A percentile compares a stretch with the other conserved stretches of the same genome.
Evolutionary conservation across 139 green algal genomes (phyloP).

Genomic region (Diplosphaera chodatii): DNA sequence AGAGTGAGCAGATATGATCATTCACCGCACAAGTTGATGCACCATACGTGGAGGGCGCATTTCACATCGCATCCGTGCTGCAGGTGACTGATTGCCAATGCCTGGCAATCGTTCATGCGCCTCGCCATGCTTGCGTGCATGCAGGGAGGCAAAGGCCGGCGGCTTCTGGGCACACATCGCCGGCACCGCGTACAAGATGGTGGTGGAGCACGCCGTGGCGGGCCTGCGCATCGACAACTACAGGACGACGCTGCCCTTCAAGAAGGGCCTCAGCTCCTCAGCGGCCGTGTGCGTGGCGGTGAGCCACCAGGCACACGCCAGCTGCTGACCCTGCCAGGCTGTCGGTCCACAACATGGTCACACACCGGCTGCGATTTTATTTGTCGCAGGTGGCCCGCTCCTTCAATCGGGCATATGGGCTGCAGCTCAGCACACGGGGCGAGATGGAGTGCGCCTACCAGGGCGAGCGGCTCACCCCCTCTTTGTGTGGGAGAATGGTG

Average conservation of each 20-base stretch:
- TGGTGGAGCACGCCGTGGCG: constrained; percentile 30
- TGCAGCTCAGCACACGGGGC: constrained; percentile 49
- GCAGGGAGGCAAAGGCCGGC: constrained; percentile 36
- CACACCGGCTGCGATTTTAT: not conserved
- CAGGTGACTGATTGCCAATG: no score
- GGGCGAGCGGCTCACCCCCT: constrained; percentile 62
- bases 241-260: constrained; percentile 55
- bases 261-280: constrained; percentile 63
- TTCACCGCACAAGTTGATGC: no score
- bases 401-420: constrained; percentile 44
- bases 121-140: no score
- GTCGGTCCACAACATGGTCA: no score
- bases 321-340: not conserved
- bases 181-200: constrained; percentile 50
- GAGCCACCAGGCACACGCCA: not conserved
- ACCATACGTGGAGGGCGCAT: no score
- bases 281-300: constrained; percentile 70
- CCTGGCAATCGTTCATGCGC: no score
- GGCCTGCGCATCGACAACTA: constrained; percentile 57
- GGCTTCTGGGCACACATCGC: constrained; percentile 63
- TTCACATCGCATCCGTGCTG: no score
- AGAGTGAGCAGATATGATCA: not conserved
- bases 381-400: constrained; percentile 35
- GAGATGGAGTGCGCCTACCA: constrained; percentile 69
- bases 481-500: constrained; percentile 29